Evolutionary conservation across 768 basidiomycete species (phyloP), one percentile per base, ranked within the genome.

Genomic region (Xerocomus brunneocitrinus): DNA sequence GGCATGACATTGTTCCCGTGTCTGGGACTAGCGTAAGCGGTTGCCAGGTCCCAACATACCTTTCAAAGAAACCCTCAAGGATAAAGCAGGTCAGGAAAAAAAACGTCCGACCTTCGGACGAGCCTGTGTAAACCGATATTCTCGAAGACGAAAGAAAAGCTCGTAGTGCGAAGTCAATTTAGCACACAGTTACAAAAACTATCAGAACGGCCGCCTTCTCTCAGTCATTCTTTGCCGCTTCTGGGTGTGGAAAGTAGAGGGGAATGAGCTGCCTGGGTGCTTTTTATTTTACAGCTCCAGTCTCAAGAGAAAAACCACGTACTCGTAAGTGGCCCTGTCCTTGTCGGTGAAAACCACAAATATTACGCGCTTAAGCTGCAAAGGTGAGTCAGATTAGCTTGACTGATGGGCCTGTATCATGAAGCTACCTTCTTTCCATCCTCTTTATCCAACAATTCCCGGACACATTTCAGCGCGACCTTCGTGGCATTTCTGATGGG

Each of bases 401-500:
- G 4, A 43, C 19, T 4, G 14, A 50, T 16, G 13, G 9, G 31
- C 31, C 16, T 9, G n/a, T 35, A 4, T 7, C 4, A 36, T 47
- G 10, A 50, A 14, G 5, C 8, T 53, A 77, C 81, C 69, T 77
- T 75, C 24, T 78, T 16, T 10, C 53, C 83, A 6, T 65, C 65
- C 24, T 80, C 74, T 4, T 77, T 73, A 24, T 89, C 85, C 38
- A 83, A 65, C 50, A 82, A 83, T 31, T 75, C 67, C 47, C 88
- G 76, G 13, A 77, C 80, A 27, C 77, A 74, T 27, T 76, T 70
- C 49, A 91, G 66, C 3, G 90, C 89, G 49, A 92, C 76, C 30
- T 79, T 78, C 0, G 91, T 84, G 0, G 90, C 91, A 58, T 81
- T 82, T 41, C 71, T 68, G 42, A 89, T 82, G 1, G 90, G 91